Conservation (phyloP, 2,329 filamentous ascomycete genomes). For the Juglanconis oblonga region DNA sequence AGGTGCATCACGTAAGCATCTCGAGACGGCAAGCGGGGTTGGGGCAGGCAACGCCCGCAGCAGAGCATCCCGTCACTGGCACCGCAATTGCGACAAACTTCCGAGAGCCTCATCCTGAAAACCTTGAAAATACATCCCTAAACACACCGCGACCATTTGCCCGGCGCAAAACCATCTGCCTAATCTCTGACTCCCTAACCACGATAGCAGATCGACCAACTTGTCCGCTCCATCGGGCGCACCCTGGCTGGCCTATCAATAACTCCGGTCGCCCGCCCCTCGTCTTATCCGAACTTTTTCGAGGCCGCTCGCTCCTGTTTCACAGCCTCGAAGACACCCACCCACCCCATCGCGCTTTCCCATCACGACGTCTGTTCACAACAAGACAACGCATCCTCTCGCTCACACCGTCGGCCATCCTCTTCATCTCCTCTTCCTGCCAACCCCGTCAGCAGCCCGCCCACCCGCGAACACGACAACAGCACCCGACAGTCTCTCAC, state of each 20-base stretch:
- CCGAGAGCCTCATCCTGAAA: neutral
- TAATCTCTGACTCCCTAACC: neutral
- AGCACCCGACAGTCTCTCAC: neutral
- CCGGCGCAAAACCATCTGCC: conserved; percentile 7
- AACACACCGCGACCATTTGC: neutral
- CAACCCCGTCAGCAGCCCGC: neutral
- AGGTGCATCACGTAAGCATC: too few species aligned
- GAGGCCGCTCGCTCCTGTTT: neutral
- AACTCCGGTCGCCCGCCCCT: neutral
- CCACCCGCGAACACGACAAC: neutral
- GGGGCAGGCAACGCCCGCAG: too few species aligned
- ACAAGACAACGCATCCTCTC: too few species aligned
- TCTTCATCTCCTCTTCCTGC: neutral
- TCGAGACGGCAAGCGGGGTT: too few species aligned
- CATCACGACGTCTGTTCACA: too few species aligned
- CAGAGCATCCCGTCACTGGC: too few species aligned
- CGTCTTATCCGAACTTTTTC: conserved; percentile 13
- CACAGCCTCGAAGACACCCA: too few species aligned
- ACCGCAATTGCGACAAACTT: too few species aligned
- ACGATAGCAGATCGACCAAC: neutral
- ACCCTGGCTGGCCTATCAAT: neutral
- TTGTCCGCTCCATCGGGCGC: neutral
- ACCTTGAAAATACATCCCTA: neutral
- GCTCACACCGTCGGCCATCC: neutral
- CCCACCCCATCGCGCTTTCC: too few species aligned